Evolutionary conservation across 306 rosid species (phyloP).

Genomic region (Malus domestica): DNA sequence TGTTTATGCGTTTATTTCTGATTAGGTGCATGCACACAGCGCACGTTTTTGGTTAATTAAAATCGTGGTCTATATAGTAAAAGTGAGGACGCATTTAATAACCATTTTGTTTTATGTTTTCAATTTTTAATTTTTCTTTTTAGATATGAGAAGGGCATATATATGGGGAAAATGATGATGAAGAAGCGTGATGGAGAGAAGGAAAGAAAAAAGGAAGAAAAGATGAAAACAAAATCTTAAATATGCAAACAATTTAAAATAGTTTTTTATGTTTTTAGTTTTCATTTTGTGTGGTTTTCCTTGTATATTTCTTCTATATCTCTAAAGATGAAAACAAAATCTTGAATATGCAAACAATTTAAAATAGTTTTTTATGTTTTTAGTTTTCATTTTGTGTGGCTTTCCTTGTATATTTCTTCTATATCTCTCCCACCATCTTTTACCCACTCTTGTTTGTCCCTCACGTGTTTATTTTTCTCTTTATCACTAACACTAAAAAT

Average conservation of each 20-base stretch:
- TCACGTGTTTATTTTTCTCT: too few relatives aligned
- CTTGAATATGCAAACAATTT: neutral
- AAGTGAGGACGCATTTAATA: neutral
- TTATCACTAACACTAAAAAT: too few relatives aligned
- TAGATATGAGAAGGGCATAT: neutral
- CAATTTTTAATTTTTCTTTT: too few relatives aligned
- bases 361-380: too few relatives aligned
- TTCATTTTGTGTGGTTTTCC: neutral
- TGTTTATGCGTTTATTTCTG: neutral
- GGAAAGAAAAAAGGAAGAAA: too few relatives aligned
- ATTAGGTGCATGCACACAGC: neutral
- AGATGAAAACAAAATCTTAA: neutral
- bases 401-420: neutral
- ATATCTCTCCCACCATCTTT: neutral
- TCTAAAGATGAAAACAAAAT: neutral
- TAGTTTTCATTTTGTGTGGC: too few relatives aligned
- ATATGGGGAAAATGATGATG: neutral
- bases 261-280: too few relatives aligned
- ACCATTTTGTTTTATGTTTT: neutral
- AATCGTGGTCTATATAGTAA: neutral
- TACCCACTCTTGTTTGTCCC: neutral
- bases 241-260: neutral
- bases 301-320: neutral
- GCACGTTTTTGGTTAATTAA: neutral
- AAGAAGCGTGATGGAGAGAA: neutral